Conservation (phyloP, 345 rosid genomes). For the Camelina laxa region DNA sequence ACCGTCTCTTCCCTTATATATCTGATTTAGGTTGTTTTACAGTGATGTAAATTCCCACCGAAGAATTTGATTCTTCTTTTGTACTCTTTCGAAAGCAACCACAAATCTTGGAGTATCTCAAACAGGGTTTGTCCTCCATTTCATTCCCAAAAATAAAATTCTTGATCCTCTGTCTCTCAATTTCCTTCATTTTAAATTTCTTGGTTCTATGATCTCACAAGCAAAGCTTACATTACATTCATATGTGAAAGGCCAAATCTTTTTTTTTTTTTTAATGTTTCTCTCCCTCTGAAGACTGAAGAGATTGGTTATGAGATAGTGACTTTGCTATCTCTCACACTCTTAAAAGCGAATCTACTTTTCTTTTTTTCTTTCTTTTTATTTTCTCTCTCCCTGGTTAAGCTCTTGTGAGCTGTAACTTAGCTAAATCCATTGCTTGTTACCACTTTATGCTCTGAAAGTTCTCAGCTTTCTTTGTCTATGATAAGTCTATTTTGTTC, state of each 20-base stretch:
- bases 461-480: constrained; percentile 79
- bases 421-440: constrained; percentile 62
- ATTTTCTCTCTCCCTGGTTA: not conserved
- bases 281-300: constrained; percentile 38
- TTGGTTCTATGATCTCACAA: constrained; percentile 51
- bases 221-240: constrained; percentile 5
- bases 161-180: constrained; percentile 27
- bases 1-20: constrained; percentile 46
- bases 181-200: constrained; percentile 15
- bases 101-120: constrained; percentile 53
- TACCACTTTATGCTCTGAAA: constrained; percentile 91
- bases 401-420: constrained; percentile 64
- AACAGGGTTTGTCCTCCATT: constrained; percentile 49
- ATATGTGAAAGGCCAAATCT: constrained; percentile 13
- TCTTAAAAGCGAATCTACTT: constrained; percentile 82
- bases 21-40: constrained; percentile 49
- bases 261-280: not conserved
- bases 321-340: constrained; percentile 44
- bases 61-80: constrained; percentile 59
- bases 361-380: constrained; percentile 36
- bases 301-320: constrained; percentile 45
- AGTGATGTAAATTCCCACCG: constrained; percentile 45
- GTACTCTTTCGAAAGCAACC: constrained; percentile 48
- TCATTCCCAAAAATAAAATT: constrained; percentile 11
- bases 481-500: constrained; percentile 37